These are phyloP conservation scores for Barbarea vulgaris DNA, from an alignment of 345 rosid species.

Conservation along the genomic window DNA sequence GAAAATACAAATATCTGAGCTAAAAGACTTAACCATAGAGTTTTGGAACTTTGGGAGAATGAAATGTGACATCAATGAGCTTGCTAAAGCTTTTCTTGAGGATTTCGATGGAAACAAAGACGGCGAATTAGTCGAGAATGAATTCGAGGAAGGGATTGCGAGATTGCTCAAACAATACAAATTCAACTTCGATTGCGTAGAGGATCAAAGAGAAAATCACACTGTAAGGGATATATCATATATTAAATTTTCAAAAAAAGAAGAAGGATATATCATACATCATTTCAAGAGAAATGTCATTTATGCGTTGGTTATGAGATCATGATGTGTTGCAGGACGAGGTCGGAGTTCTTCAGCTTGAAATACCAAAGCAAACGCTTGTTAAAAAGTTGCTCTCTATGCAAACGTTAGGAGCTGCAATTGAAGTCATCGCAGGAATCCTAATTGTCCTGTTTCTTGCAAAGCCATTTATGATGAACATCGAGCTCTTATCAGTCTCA, in stretches of 20 bases:
- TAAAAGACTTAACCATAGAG: constrained; percentile 19
- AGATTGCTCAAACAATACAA: constrained; percentile 10
- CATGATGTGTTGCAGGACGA: constrained; percentile 6
- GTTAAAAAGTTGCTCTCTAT: constrained; percentile 2
- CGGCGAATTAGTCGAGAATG: not conserved
- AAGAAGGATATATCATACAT: no score
- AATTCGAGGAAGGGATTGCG: not conserved
- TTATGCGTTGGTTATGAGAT: not conserved
- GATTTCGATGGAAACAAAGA: constrained; percentile 12
- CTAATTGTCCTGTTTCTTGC: constrained; percentile 28
- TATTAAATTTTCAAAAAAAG: no score
- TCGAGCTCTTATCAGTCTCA: not conserved
- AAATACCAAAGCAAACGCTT: not conserved
- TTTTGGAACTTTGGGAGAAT: constrained; percentile 23
- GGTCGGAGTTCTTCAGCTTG: constrained; percentile 2
- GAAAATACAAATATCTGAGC: constrained; percentile 19
- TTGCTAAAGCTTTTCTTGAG: not conserved
- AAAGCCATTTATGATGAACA: constrained; percentile 31
- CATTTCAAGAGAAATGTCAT: not conserved
- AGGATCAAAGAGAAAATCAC: not conserved
- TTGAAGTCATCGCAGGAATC: constrained; percentile 9
- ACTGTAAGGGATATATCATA: constrained; percentile 8
- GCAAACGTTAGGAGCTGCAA: constrained; percentile 10
- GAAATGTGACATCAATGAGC: constrained; percentile 15
- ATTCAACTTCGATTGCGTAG: not conserved